phyloP scores from a whole-genome alignment of 78 protist species.

The Emiliania huxleyi region DNA sequence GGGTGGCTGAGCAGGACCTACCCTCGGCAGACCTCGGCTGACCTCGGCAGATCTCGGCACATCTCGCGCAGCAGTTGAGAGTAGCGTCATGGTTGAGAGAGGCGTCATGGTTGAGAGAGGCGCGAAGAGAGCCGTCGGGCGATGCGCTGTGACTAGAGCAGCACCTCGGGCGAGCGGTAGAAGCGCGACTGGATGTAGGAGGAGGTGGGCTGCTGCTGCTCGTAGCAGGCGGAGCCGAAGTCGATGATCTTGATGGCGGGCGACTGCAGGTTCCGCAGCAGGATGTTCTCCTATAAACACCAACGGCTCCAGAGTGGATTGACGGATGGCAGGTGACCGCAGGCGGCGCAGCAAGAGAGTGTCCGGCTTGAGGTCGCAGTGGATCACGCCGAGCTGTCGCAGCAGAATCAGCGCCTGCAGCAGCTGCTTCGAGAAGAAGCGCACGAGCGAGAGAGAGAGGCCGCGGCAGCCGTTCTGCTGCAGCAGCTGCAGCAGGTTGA shows the following conservation, averaged over 20 bases:
- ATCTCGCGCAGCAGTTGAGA: too few species aligned
- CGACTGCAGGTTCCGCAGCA: constrained; percentile 48
- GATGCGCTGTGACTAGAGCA: too few species aligned
- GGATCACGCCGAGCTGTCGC: neutral
- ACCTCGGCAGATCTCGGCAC: too few species aligned
- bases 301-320: too few species aligned
- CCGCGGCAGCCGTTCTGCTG: constrained; percentile 77
- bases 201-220: constrained; percentile 38
- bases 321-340: neutral
- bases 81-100: too few species aligned
- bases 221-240: constrained; percentile 42
- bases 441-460: neutral
- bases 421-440: neutral
- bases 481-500: constrained; percentile 83
- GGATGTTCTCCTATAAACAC: too few species aligned
- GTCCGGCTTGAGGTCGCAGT: constrained; percentile 58
- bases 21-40: too few species aligned
- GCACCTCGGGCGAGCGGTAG: constrained; percentile 92
- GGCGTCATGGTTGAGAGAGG: too few species aligned
- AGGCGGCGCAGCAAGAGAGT: constrained; percentile 66
- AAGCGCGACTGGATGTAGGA: constrained; percentile 89
- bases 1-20: constrained; percentile 78
- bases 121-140: too few species aligned
- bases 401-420: neutral
- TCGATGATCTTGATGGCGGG: constrained; percentile 77